A percentile compares a stretch with the other conserved stretches of the same genome.
These are phyloP conservation scores for Aaosphaeria pasadenensis DNA, from an alignment of 2,329 filamentous ascomycete species.

Conservation along the genomic window DNA sequence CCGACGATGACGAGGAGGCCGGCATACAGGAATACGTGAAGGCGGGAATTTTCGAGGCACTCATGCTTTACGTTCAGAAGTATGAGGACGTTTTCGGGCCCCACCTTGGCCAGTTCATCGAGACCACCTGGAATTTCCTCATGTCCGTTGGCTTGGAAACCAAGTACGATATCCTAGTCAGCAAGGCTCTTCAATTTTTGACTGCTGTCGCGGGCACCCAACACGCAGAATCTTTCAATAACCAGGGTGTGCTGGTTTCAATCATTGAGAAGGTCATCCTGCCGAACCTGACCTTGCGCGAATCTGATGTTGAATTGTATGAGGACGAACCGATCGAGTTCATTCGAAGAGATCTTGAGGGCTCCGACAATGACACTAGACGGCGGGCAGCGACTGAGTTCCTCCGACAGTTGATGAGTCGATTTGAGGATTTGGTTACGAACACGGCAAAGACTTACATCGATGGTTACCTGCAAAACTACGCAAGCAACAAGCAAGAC, in stretches of 20 bases:
- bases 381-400: constrained; percentile 93
- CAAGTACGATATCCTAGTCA: constrained; percentile 92
- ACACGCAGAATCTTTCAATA: constrained; percentile 84
- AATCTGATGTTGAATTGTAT: constrained; percentile 92
- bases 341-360: constrained; percentile 90
- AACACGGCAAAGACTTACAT: constrained; percentile 85
- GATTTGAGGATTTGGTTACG: constrained; percentile 83
- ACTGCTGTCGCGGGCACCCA: constrained; percentile 78
- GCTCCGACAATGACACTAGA: constrained; percentile 91
- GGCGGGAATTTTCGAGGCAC: constrained; percentile 86
- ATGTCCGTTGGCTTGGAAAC: constrained; percentile 83
- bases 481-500: constrained; percentile 59
- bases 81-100: constrained; percentile 90
- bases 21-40: constrained; percentile 83
- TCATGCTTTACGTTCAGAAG: constrained; percentile 90
- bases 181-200: constrained; percentile 90
- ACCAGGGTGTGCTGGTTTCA: constrained; percentile 72
- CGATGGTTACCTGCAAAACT: constrained; percentile 74
- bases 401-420: constrained; percentile 80
- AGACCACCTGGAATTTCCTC: constrained; percentile 85
- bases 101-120: constrained; percentile 79
- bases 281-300: constrained; percentile 86
- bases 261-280: constrained; percentile 95
- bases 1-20: constrained; percentile 85
- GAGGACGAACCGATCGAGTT: constrained; percentile 99